Conservation (phyloP, 441 rosid species). For the Croton laevigatus region DNA sequence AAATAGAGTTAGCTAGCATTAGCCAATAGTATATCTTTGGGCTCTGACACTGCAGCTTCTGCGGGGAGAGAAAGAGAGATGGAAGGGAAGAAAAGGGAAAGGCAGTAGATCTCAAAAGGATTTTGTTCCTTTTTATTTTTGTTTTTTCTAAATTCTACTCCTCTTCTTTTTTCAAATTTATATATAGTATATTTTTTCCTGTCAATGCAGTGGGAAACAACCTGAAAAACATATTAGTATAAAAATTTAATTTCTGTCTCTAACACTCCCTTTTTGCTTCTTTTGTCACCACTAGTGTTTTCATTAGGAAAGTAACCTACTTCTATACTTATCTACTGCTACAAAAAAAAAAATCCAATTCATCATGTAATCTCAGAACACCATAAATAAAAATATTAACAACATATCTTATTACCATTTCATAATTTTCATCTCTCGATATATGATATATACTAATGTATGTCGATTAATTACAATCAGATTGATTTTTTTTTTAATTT, state of each 20-base stretch:
- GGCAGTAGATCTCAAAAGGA: conserved; percentile 32
- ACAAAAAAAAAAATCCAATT: conserved; percentile 7
- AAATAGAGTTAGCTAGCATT: conserved; percentile 12
- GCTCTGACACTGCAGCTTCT: conserved; percentile 26
- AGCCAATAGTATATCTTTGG: no score
- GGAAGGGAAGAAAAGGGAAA: conserved; percentile 8
- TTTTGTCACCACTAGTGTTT: conserved; percentile 14
- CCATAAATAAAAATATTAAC: neutral
- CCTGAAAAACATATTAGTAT: conserved; percentile 21
- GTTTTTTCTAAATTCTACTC: conserved; percentile 20
- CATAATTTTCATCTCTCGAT: no score
- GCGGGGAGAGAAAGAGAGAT: conserved; percentile 19
- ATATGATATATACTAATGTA: no score
- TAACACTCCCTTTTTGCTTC: neutral
- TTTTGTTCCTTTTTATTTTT: conserved; percentile 27
- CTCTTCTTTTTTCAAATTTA: conserved; percentile 1
- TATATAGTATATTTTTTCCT: conserved; percentile 24
- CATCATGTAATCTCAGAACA: neutral
- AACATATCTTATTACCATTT: no score
- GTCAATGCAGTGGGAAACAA: conserved; percentile 53
- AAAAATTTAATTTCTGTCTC: conserved; percentile 12
- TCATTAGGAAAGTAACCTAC: conserved; percentile 8
- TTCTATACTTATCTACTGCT: neutral
- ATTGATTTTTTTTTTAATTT: no score
- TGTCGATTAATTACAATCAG: no score